Base-by-base conservation (phyloP, 345 rosid genomes). In the sweet orange (Citrus sinensis) region DNA sequence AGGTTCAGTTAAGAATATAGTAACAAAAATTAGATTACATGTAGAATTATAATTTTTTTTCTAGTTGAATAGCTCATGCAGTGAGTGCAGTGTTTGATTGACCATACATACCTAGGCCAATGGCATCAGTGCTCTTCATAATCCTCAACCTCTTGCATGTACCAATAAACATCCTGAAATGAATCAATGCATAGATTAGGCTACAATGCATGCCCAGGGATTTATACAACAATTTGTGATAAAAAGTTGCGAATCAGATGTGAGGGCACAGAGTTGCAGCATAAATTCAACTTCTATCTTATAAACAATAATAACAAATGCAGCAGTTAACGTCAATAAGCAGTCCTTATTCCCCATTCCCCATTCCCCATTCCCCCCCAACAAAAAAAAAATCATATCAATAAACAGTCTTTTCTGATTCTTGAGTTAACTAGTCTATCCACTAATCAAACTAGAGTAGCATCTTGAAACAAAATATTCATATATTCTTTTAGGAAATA, bases 61-160 rank as follows among this genome's bases (percentile, higher is more conserved):
- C 58, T 54, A 17, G 58, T 54, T 46, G 13, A 75, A 40, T n/a
- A 64, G 32, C 70, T 75, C 59, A 35, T n/a, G 34, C 2, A 9
- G 34, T 32, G 30, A 9, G 34, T 32, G 30, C 30, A 19, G 49
- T 30, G 29, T 63, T 37, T 49, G 20, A 20, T 49, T 27, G 60
- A 64, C 34, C 20, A 27, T 24, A 35, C 66, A 76, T 29, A 89
- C 92, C 94, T 54, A 89, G 85, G 60, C 92, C 94, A 74, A 91
- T 91, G 64, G 93, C 93, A 87, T 91, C 94, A 13, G 89, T 85
- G 80, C 92, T 84, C 81, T 91, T 91, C 93, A 91, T 91, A 69
- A 91, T 89, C 81, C 91, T 87, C 64, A 90, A 82, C 80, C 87
- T 90, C 85, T 80, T 89, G 85, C 94, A 89, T 13, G 92, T 80